Conservation (phyloP, 805 yeast genomes). For the Pichia nakasei region DNA sequence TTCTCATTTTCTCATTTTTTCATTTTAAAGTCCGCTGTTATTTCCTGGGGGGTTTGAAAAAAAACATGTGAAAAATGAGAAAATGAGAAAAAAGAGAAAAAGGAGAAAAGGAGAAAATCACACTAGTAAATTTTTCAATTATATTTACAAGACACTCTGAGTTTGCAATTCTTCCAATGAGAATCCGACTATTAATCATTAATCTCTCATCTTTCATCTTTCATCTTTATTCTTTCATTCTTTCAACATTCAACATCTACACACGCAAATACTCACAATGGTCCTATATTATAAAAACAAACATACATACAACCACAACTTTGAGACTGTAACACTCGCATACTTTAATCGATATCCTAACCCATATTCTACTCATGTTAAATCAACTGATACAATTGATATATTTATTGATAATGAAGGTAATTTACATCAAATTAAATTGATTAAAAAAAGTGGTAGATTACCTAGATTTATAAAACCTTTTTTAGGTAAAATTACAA, state of each 20-base stretch:
- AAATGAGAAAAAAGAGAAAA: too few species aligned
- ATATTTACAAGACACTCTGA: too few species aligned
- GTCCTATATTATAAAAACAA: slow-evolving; percentile 50
- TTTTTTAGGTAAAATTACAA: slow-evolving; percentile 58
- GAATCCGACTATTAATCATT: too few species aligned
- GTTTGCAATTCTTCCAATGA: too few species aligned
- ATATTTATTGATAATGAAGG: slow-evolving; percentile 52
- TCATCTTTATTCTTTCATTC: background rate
- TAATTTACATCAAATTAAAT: slow-evolving; percentile 58
- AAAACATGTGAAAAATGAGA: too few species aligned
- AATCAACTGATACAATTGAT: slow-evolving; percentile 71
- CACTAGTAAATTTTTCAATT: too few species aligned
- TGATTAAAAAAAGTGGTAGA: slow-evolving; percentile 71
- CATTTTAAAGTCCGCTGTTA: too few species aligned
- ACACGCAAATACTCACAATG: slow-evolving; percentile 30
- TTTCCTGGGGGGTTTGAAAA: too few species aligned
- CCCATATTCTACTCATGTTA: slow-evolving; percentile 81
- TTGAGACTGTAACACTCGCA: slow-evolving; percentile 66
- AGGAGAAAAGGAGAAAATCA: too few species aligned
- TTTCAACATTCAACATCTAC: background rate
- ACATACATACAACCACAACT: slow-evolving; percentile 56
- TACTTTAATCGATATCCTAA: slow-evolving; percentile 67
- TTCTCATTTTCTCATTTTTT: too few species aligned
- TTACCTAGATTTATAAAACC: slow-evolving; percentile 75
- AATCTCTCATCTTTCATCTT: too few species aligned